A percentile compares a stretch with the other conserved stretches of the same genome.
These are phyloP conservation scores for Anacardium occidentale DNA, from an alignment of 345 rosid species.

Conservation along the genomic window DNA sequence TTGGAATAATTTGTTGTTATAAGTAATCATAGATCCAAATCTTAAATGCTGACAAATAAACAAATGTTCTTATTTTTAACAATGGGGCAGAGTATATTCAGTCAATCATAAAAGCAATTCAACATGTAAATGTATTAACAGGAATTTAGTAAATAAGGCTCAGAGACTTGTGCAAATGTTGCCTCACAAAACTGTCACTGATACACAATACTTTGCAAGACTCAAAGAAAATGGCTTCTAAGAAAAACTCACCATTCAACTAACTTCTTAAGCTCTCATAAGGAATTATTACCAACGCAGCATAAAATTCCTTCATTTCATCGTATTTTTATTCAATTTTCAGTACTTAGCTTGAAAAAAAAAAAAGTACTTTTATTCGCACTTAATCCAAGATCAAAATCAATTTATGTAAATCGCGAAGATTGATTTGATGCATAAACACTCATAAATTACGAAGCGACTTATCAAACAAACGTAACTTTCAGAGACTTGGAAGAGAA, in stretches of 20 bases:
- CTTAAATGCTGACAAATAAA: neutral
- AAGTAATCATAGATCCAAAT: neutral
- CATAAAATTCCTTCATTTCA: slow-evolving; percentile 1
- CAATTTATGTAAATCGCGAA: neutral
- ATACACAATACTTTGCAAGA: neutral
- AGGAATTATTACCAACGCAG: neutral
- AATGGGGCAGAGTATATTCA: too few species aligned
- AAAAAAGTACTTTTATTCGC: neutral
- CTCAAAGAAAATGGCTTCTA: neutral
- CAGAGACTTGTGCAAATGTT: too few species aligned
- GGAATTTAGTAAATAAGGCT: too few species aligned
- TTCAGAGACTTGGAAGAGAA: slow-evolving; percentile 85
- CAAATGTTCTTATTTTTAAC: neutral
- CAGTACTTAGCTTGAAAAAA: neutral
- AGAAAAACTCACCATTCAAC: neutral
- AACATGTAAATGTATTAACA: neutral
- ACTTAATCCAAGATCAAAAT: neutral
- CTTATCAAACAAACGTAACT: slow-evolving; percentile 86
- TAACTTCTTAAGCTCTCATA: neutral
- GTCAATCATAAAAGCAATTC: neutral
- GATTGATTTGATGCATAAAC: neutral
- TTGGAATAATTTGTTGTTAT: neutral
- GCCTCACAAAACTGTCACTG: too few species aligned
- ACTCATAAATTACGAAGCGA: neutral
- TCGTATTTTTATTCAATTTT: neutral